Evolutionary conservation across 441 rosid genomes (phyloP).

Genomic region (Populus tomentosa): DNA sequence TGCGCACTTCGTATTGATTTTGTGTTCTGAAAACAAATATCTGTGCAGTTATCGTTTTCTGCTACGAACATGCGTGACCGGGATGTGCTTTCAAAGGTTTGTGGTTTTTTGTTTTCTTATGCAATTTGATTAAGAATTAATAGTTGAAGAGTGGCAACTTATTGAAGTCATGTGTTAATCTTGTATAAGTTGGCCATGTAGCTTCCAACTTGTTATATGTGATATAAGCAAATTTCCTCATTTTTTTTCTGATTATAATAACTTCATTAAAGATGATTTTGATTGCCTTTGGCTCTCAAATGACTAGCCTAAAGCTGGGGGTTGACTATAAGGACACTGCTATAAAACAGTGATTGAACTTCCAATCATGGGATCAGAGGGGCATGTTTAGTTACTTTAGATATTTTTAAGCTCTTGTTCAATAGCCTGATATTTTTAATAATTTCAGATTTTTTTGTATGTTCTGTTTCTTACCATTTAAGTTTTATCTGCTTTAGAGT

Average conservation of each 20-base stretch:
- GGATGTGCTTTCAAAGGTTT: conserved; percentile 86
- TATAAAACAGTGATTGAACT: not conserved
- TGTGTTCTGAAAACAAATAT: not conserved
- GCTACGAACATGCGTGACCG: conserved; percentile 81
- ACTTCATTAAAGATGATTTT: not conserved
- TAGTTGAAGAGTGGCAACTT: not conserved
- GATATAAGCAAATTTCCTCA: not conserved
- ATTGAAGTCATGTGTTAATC: not conserved
- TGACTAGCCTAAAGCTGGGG: not conserved
- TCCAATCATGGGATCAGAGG: not conserved
- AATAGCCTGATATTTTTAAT: not conserved
- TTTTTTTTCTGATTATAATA: not conserved
- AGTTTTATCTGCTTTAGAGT: conserved; percentile 53
- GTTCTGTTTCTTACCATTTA: conserved; percentile 1
- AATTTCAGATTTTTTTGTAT: not conserved
- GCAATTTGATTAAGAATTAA: not conserved
- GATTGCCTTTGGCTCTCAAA: not conserved
- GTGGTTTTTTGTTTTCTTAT: conserved; percentile 6
- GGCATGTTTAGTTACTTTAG: not conserved
- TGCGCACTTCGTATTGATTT: not conserved
- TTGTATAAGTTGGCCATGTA: not conserved
- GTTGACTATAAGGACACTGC: not conserved
- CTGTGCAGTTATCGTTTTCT: conserved; percentile 81
- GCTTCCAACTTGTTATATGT: not conserved
- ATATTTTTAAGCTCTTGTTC: not conserved